A percentile compares a stretch with the other conserved stretches of the same genome.
These are phyloP conservation scores for Mucor saturninus DNA, from an alignment of 371 early-diverging fungal species.

Conservation along the genomic window DNA sequence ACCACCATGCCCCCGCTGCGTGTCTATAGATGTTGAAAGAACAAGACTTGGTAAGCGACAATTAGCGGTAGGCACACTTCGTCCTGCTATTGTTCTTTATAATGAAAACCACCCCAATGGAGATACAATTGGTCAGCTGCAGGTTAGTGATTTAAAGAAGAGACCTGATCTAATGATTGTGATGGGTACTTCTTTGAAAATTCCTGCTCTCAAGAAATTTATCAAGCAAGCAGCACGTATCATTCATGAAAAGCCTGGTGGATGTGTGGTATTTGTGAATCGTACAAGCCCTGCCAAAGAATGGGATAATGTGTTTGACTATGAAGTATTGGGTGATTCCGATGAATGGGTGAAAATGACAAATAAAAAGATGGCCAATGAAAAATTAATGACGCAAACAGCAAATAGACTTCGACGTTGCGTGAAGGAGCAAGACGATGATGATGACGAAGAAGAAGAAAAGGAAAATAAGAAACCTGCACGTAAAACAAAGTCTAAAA, in stretches of 20 bases:
- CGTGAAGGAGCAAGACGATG: slow-evolving; percentile 15
- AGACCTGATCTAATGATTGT: slow-evolving; percentile 92
- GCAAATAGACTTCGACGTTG: slow-evolving; percentile 15
- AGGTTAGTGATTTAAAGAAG: slow-evolving; percentile 68
- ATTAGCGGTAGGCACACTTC: slow-evolving; percentile 80
- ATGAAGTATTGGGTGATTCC: slow-evolving; percentile 80
- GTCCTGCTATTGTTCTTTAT: slow-evolving; percentile 97
- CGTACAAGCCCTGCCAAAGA: slow-evolving; percentile 66
- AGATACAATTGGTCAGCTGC: slow-evolving; percentile 79
- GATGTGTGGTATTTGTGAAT: slow-evolving; percentile 68
- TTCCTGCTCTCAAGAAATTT: slow-evolving; percentile 90
- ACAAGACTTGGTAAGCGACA: slow-evolving; percentile 75
- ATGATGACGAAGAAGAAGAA: slow-evolving; percentile 33
- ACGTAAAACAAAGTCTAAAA: slow-evolving; percentile 23
- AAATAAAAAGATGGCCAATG: slow-evolving; percentile 23
- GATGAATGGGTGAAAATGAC: slow-evolving; percentile 69
- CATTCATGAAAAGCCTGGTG: slow-evolving; percentile 57
- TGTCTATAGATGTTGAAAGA: slow-evolving; percentile 57
- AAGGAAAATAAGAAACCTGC: slow-evolving; percentile 28
- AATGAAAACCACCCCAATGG: slow-evolving; percentile 95
- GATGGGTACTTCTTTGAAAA: slow-evolving; percentile 98
- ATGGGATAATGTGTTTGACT: slow-evolving; percentile 91
- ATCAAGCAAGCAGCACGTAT: slow-evolving; percentile 86
- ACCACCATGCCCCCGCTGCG: slow-evolving; percentile 83
- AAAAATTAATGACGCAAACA: slow-evolving; percentile 25